Conservation (phyloP, 805 yeast genomes). For the Metschnikowia lochheadii region DNA sequence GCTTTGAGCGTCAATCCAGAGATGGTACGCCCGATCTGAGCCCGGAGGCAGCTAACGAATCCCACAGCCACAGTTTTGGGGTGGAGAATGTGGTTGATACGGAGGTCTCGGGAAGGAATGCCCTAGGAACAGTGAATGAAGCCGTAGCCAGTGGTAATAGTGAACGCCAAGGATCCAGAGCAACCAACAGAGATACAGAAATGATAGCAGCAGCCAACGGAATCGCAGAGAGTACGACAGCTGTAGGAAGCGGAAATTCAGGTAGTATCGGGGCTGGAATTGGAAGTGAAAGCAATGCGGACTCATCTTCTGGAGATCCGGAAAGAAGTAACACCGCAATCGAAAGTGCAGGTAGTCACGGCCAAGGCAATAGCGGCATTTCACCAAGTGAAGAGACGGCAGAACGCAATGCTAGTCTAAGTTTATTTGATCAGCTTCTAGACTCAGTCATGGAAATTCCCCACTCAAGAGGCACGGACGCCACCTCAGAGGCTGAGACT, state of each 20-base stretch:
- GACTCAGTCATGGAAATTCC: slow-evolving; percentile 11
- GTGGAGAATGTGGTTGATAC: background rate
- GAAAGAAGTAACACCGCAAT: too few relatives aligned
- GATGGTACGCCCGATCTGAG: background rate
- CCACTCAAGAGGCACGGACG: background rate
- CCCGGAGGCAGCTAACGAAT: background rate
- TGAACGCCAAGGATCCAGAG: too few relatives aligned
- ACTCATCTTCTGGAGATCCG: background rate
- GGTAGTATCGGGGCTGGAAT: too few relatives aligned
- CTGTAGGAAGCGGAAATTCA: too few relatives aligned
- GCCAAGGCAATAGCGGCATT: background rate
- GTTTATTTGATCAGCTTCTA: slow-evolving; percentile 13
- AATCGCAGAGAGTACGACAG: background rate
- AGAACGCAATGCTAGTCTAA: slow-evolving; percentile 1
- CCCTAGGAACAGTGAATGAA: too few relatives aligned
- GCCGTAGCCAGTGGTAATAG: too few relatives aligned
- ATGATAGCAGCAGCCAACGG: background rate
- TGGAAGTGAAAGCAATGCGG: background rate
- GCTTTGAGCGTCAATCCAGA: background rate
- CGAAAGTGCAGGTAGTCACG: too few relatives aligned
- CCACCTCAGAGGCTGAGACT: background rate
- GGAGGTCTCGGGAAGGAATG: background rate
- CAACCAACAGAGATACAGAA: background rate
- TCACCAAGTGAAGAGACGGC: background rate
- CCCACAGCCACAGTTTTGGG: background rate